Percentiles rank a stretch among this genome's conserved stretches.
Evolutionary conservation across 1,284 basidiomycete species (phyloP).

Genomic region (Ustilago sp.): DNA sequence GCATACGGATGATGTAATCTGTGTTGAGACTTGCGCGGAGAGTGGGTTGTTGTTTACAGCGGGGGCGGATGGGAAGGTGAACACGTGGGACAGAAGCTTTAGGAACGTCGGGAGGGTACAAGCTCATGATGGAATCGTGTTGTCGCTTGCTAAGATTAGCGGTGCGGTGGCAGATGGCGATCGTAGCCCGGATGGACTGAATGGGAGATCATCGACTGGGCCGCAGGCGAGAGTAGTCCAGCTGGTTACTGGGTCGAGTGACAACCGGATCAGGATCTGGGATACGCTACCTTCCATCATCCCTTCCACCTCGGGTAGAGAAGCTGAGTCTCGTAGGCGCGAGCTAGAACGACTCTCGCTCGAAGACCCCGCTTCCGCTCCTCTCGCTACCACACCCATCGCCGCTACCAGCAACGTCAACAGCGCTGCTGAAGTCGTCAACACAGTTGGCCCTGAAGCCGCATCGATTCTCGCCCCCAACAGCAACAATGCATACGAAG

Average conservation of each 20-base stretch:
- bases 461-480: conserved; percentile 12
- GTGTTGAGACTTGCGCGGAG: conserved; percentile 32
- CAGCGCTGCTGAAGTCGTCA: conserved; percentile 1
- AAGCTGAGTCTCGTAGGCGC: conserved; percentile 9
- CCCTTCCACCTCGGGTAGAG: background rate
- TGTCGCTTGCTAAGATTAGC: conserved; percentile 30
- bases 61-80: conserved; percentile 59
- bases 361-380: conserved; percentile 10
- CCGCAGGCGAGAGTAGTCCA: conserved; percentile 17
- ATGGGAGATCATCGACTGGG: background rate
- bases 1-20: conserved; percentile 74
- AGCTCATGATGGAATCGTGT: conserved; percentile 48
- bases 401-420: background rate
- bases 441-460: conserved; percentile 14
- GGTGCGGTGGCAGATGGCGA: background rate
- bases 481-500: background rate
- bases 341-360: conserved; percentile 30
- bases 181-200: background rate
- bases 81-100: conserved; percentile 57
- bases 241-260: conserved; percentile 59
- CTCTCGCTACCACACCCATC: conserved; percentile 18
- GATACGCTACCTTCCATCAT: conserved; percentile 3
- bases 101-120: conserved; percentile 59
- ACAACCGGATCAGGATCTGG: conserved; percentile 66
- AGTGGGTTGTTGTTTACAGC: conserved; percentile 68